These are phyloP conservation scores for Talaromyces borbonicus DNA, from an alignment of 495 filamentous ascomycete species.

Conservation along the genomic window DNA sequence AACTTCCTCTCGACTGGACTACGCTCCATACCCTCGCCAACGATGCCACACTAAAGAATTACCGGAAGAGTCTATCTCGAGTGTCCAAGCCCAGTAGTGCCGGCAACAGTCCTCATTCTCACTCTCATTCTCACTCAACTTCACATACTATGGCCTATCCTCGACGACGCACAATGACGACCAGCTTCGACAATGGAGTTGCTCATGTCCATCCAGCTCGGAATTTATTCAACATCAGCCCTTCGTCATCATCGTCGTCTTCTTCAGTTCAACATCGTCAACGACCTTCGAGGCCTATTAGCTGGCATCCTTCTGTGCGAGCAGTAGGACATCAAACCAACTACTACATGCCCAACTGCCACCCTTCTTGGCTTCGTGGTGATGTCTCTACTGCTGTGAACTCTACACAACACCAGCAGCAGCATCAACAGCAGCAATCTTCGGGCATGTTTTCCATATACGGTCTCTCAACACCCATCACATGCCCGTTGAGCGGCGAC, in stretches of 20 bases:
- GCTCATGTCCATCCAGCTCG: not conserved
- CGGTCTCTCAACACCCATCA: conserved; percentile 7
- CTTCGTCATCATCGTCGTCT: conserved; percentile 18
- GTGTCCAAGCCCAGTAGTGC: conserved; percentile 60
- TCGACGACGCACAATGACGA: conserved; percentile 41
- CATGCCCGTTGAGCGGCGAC: conserved; percentile 7
- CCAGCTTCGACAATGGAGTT: not conserved
- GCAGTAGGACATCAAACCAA: conserved; percentile 1
- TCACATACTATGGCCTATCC: too few relatives aligned
- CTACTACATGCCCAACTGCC: conserved; percentile 6
- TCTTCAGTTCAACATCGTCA: conserved; percentile 22
- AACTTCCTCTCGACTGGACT: conserved; percentile 18
- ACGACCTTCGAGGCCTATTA: conserved; percentile 47
- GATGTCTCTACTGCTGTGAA: not conserved
- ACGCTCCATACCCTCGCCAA: conserved; percentile 1
- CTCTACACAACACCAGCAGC: too few relatives aligned
- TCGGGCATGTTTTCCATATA: conserved; percentile 4
- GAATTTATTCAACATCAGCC: conserved; percentile 18
- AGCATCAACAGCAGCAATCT: conserved; percentile 1
- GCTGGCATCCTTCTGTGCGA: conserved; percentile 56
- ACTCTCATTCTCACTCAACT: too few relatives aligned
- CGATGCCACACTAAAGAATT: conserved; percentile 13
- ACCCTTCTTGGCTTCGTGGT: conserved; percentile 5
- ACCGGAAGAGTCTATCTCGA: conserved; percentile 32
- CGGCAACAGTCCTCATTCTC: conserved; percentile 57